A percentile compares a stretch with the other conserved stretches of the same genome.
Evolutionary conservation across 768 basidiomycete species (phyloP).

Genomic region (Phlebiopsis flavidoalba): DNA sequence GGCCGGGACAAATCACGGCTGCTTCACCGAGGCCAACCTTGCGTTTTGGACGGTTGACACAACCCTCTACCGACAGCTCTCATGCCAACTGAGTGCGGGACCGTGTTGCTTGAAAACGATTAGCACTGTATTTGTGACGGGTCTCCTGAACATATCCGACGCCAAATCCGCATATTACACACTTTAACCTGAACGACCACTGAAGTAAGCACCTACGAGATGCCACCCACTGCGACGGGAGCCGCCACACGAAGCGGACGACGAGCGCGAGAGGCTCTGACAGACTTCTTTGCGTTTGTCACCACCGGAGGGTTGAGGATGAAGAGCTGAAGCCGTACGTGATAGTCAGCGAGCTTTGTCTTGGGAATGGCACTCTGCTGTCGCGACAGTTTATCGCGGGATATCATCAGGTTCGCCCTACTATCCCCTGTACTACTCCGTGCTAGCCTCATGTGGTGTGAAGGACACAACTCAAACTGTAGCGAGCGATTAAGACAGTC

Average conservation of each 20-base stretch:
- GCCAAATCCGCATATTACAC: neutral
- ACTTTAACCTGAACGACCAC: neutral
- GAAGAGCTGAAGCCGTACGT: slow-evolving; percentile 75
- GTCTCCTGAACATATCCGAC: neutral
- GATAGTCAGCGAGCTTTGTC: slow-evolving; percentile 71
- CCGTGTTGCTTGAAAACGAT: slow-evolving; percentile 4
- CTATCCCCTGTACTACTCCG: neutral
- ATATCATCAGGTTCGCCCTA: slow-evolving; percentile 68
- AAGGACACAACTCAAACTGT: slow-evolving; percentile 77
- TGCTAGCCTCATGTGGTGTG: neutral
- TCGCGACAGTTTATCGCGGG: slow-evolving; percentile 56
- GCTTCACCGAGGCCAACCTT: neutral
- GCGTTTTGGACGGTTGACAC: neutral
- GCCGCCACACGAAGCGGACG: slow-evolving; percentile 17
- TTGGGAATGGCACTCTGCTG: slow-evolving; percentile 95
- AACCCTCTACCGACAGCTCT: neutral
- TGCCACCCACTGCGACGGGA: slow-evolving; percentile 18
- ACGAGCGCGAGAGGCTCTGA: slow-evolving; percentile 14
- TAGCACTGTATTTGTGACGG: slow-evolving; percentile 7
- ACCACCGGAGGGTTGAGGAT: slow-evolving; percentile 40
- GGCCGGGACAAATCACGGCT: neutral
- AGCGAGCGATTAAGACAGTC: slow-evolving; percentile 93
- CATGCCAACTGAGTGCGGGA: slow-evolving; percentile 8
- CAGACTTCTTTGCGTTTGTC: neutral
- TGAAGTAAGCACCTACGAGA: slow-evolving; percentile 9